Base-by-base conservation (phyloP, 2,329 filamentous ascomycete species). In the Thermomyces lanuginosus region DNA sequence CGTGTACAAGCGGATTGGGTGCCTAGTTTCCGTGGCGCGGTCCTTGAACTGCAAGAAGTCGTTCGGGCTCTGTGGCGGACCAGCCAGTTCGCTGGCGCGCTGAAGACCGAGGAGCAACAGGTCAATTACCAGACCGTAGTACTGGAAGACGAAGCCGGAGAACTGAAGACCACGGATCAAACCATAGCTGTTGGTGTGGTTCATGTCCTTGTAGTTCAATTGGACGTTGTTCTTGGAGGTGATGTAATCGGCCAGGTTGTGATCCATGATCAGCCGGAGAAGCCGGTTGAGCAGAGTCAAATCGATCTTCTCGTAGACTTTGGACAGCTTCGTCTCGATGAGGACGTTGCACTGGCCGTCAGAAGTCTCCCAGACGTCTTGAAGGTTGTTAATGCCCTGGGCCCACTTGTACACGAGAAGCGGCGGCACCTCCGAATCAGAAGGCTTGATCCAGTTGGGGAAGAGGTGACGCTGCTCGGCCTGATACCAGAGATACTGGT, bases 141-240 rank as follows among this genome's bases (percentile, higher is more conserved):
- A 98, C 49, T 98, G 89, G 67, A 98, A 98, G 12, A 98, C 89
- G 36, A 98, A 98, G 0, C 82, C 89, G 2, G 89, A 93, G 58
- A 98, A 98, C 40, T 98, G 91, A 9, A 98, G 66, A 41, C 91
- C 89, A 44, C 89, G 82, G 44, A 98, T 93, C 77, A 98, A 79
- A 41, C 89, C 89, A 48, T 95, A 98, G 48, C 82, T 91, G 58
- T 98, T 98, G 48, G 91, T 89, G 46, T 98, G 89, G 48, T 93
- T 95, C 89, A 98, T 98, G 44, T 98, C 89, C 61, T 98, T 98
- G 64, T 98, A 98, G 36, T 91, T 93, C 36, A 98, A 69, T 51
- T 93, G 86, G 8, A 98, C 89, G 47, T 98, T 98, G 64, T 98
- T 98, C 69, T 98, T 98, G 19, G 86, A 83, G 1, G 86, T 93